Base-by-base conservation (phyloP, 2,329 filamentous ascomycete species). In the Colletotrichum incanum region DNA sequence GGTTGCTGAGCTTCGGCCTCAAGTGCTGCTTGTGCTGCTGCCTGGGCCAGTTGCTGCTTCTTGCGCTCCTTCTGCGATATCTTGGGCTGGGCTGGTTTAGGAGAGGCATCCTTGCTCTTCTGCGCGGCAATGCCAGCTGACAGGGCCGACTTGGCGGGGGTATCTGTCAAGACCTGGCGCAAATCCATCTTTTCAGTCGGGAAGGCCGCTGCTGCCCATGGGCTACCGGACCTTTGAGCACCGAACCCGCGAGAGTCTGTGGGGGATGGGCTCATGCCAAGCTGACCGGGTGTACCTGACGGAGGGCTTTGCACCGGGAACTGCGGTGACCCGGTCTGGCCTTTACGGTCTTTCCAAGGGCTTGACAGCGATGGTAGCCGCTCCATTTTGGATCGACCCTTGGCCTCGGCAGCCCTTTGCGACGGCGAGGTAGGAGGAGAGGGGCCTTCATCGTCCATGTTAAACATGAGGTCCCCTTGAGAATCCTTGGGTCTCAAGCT, bases 1-100 rank as follows among this genome's bases (percentile, higher is more conserved):
- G 80, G 78, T 28, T 81, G 77, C 14, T 76, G 74, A 31, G 74
- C 73, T 58, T 80, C 74, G 7, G 80, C 73, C 62, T 84, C 80
- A 75, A 83, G 82, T 9, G 84, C 81, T 41, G 81, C 82, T 71
- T 87, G 83, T 45, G 84, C 79, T 31, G 80, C 83, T 31, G 87
- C 83, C 77, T 93, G 90, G 73, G 90, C 87, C 77, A 94, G 92
- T 76, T 94, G 90, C 75, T 95, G 90, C 78, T 90, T 93, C 83
- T 98, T 98, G 28, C 95, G 91, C 80, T 98, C 95, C 78, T 96
- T 97, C 77, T 98, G 96, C 0, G 95, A 98, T 75, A 97, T 82
- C 79, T 94, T 98, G 0, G 82, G 79, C 20, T 84, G 83, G 0
- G 84, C 77, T 49, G 77, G 65, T 75, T 83, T 86, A 61, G 70